phyloP scores from a whole-genome alignment of 2,329 filamentous ascomycete genomes.

The Emergomyces pasteurianus region DNA sequence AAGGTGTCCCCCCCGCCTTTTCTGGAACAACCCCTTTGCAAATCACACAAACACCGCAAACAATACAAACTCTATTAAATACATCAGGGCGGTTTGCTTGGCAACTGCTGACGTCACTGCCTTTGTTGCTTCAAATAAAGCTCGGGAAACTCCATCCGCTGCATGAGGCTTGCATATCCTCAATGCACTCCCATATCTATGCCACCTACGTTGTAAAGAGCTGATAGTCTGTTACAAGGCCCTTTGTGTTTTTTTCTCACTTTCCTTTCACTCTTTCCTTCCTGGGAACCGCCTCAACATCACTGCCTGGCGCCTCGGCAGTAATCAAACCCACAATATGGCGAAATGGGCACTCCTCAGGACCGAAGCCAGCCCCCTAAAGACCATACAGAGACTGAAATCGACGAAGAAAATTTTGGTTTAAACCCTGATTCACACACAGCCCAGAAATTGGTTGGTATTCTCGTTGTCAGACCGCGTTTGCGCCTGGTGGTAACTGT shows the following conservation, averaged over 20 bases:
- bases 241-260: background rate
- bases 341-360: slow-evolving; percentile 9
- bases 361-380: slow-evolving; percentile 7
- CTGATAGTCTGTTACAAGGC: background rate
- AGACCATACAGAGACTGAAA: slow-evolving; percentile 3
- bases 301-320: background rate
- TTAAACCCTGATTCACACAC: slow-evolving; percentile 42
- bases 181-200: background rate
- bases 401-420: slow-evolving; percentile 19
- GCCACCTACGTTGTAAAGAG: background rate
- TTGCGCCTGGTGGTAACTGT: slow-evolving; percentile 2
- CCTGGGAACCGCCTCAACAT: background rate
- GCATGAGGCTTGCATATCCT: background rate
- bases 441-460: slow-evolving; percentile 39
- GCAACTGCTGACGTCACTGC: slow-evolving; percentile 20
- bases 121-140: background rate
- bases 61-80: slow-evolving; percentile 5
- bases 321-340: background rate
- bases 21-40: slow-evolving; percentile 6
- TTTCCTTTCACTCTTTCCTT: background rate
- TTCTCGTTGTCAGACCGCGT: background rate
- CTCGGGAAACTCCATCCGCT: background rate
- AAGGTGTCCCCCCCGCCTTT: background rate
- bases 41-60: slow-evolving; percentile 21
- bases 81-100: slow-evolving; percentile 9